A percentile compares a stretch with the other conserved stretches of the same genome.
These are phyloP conservation scores for Anthracocystis setariae DNA, from an alignment of 1,284 basidiomycete species.

Conservation along the genomic window DNA sequence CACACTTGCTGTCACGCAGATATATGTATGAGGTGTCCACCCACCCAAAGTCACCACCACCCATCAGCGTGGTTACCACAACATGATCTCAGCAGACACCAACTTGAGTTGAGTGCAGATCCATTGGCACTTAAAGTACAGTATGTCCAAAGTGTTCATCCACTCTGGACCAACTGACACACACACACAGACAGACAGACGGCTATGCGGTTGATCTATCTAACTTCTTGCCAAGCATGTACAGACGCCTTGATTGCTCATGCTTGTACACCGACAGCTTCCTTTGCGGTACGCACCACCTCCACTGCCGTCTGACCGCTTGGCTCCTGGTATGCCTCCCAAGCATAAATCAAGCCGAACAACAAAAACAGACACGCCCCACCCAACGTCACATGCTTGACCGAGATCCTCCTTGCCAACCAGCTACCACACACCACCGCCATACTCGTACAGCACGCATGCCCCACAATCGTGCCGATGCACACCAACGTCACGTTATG, in stretches of 20 bases:
- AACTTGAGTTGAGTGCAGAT: too few relatives aligned
- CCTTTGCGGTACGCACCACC: slow-evolving; percentile 14
- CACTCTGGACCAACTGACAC: background rate
- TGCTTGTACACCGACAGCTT: background rate
- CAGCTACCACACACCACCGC: slow-evolving; percentile 91
- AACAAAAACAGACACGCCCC: slow-evolving; percentile 84
- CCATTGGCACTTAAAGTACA: too few relatives aligned
- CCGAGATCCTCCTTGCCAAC: slow-evolving; percentile 70
- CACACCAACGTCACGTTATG: slow-evolving; percentile 86
- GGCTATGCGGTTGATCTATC: background rate
- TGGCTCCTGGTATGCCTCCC: slow-evolving; percentile 67
- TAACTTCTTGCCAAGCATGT: too few relatives aligned
- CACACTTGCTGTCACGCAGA: too few relatives aligned
- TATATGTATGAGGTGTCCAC: too few relatives aligned
- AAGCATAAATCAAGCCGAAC: slow-evolving; percentile 73
- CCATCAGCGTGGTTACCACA: too few relatives aligned
- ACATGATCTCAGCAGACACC: too few relatives aligned
- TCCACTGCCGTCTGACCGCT: background rate
- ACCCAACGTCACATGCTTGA: slow-evolving; percentile 77
- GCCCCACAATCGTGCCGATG: slow-evolving; percentile 87
- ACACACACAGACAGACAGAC: background rate
- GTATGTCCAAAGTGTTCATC: too few relatives aligned
- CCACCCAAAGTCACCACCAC: too few relatives aligned
- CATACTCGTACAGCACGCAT: slow-evolving; percentile 84
- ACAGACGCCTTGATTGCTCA: too few relatives aligned